Evolutionary conservation across 2,329 filamentous ascomycete genomes (phyloP).

Genomic region (Ophiostoma australiae): DNA sequence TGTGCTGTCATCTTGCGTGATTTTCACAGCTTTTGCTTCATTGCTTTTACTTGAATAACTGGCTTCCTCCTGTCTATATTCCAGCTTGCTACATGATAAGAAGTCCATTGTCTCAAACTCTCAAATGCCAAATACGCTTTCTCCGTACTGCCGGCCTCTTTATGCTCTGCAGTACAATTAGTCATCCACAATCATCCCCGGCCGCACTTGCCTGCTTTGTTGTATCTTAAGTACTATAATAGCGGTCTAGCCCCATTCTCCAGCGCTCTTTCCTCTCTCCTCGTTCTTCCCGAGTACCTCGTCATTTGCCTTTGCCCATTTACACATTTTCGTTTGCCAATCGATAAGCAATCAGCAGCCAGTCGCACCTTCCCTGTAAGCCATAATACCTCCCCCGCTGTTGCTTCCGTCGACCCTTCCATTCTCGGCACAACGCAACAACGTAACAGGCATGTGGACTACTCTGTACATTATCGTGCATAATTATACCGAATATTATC

Average conservation of each 20-base stretch:
- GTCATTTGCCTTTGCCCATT: not conserved
- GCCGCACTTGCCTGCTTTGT: not conserved
- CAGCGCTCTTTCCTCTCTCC: not conserved
- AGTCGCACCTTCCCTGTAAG: slow-evolving; percentile 14
- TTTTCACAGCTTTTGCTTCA: not conserved
- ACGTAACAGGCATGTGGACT: slow-evolving; percentile 11
- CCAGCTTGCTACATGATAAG: too few relatives aligned
- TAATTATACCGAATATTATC: slow-evolving; percentile 19
- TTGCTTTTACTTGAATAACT: not conserved
- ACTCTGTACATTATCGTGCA: not conserved
- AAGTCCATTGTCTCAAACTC: not conserved
- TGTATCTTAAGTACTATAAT: too few relatives aligned
- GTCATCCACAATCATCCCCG: not conserved
- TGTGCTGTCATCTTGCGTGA: not conserved
- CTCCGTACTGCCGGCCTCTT: not conserved
- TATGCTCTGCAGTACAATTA: not conserved
- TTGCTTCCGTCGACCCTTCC: slow-evolving; percentile 14
- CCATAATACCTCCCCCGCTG: not conserved
- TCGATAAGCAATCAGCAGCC: slow-evolving; percentile 20
- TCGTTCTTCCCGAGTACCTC: not conserved
- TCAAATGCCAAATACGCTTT: not conserved
- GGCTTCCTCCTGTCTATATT: too few relatives aligned
- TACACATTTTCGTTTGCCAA: slow-evolving; percentile 11
- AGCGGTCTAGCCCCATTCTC: not conserved
- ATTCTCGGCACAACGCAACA: slow-evolving; percentile 20